Evolutionary conservation across 768 basidiomycete genomes (phyloP), one percentile per base, ranked within the genome.

Genomic region (Boletus rex-veris): DNA sequence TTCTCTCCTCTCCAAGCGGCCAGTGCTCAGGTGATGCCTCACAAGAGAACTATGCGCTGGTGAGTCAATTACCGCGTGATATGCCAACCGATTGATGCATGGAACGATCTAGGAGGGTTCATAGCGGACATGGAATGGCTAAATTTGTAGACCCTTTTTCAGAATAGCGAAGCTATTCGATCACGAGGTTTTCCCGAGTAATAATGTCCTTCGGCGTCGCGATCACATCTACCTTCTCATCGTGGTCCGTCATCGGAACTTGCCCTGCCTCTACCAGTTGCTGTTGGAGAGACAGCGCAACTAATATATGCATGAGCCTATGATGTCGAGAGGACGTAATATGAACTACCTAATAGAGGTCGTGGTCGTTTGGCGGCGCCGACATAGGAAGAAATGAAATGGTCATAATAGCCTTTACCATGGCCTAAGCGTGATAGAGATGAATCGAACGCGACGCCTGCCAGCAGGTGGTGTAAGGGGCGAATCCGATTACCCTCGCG

Each of bases 341-440:
- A 56, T 48, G 54, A 60, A 74, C 54, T 58, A 89, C 90, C 82
- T 49, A 90, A 75, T 30, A 84, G 59, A 2, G 89, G 85, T 51
- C 71, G 75, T 21, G 71, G 71, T 54, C 73, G 71, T 24, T 74
- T 73, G 49, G 70, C 72, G 14, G 72, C 62, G 38, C 41, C 54
- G 30, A 74, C 66, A 54, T 89, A 90, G 1, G 75, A 67, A 3
- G 81, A 70, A 35, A 92, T 73, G 70, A 88, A 92, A 14, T 78
- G 75, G 70, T 92, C 90, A 60, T 92, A 92, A 71, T 87, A 90
- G 7, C 90, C 90, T 67, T 88, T 92, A 21, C 90, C 89, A 58
- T 90, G 88, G 10, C 90, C 90, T 28, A 92, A 77, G 30, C 90
- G 83, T 45, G 82, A 82, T 50, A 85, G 66, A 15, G 78, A 78